Conservation (phyloP, 352 stramenopile genomes). For the Pythium coloratum region DNA sequence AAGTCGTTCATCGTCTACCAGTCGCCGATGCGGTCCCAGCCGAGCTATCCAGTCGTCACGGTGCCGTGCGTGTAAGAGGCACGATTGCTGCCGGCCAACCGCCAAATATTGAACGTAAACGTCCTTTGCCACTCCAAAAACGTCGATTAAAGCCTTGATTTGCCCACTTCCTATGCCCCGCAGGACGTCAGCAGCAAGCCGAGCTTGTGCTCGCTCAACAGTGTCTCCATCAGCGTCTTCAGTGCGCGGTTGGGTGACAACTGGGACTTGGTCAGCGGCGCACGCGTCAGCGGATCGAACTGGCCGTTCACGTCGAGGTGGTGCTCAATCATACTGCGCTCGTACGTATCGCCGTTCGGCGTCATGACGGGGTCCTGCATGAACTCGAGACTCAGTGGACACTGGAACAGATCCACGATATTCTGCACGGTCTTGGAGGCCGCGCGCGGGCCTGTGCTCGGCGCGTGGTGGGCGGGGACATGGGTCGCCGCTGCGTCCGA, state of each 20-base stretch:
- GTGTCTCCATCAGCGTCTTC: slow-evolving; percentile 72
- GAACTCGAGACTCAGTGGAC: slow-evolving; percentile 69
- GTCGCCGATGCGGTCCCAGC: no score
- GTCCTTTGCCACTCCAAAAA: not conserved
- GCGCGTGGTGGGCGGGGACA: not conserved
- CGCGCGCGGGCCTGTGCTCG: not conserved
- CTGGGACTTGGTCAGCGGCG: slow-evolving; percentile 54
- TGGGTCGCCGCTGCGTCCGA: slow-evolving; percentile 7
- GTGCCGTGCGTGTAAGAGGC: no score
- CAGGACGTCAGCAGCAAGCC: slow-evolving; percentile 48
- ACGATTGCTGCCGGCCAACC: no score
- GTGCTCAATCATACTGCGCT: slow-evolving; percentile 76
- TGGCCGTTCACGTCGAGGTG: slow-evolving; percentile 72
- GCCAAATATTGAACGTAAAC: not conserved
- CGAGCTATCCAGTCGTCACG: no score
- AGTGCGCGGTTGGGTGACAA: slow-evolving; percentile 69
- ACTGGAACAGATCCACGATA: slow-evolving; percentile 74
- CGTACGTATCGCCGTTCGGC: slow-evolving; percentile 72
- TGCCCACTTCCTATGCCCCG: slow-evolving; percentile 8
- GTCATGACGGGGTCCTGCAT: slow-evolving; percentile 80
- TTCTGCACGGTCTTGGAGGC: slow-evolving; percentile 54
- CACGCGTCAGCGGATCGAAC: slow-evolving; percentile 68
- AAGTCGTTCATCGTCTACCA: no score
- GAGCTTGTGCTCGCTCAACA: slow-evolving; percentile 61
- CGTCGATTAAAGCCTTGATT: not conserved